Evolutionary conservation across 495 filamentous ascomycete species (phyloP), one percentile per base, ranked within the genome.

Genomic region (Aspergillus taichungensis): DNA sequence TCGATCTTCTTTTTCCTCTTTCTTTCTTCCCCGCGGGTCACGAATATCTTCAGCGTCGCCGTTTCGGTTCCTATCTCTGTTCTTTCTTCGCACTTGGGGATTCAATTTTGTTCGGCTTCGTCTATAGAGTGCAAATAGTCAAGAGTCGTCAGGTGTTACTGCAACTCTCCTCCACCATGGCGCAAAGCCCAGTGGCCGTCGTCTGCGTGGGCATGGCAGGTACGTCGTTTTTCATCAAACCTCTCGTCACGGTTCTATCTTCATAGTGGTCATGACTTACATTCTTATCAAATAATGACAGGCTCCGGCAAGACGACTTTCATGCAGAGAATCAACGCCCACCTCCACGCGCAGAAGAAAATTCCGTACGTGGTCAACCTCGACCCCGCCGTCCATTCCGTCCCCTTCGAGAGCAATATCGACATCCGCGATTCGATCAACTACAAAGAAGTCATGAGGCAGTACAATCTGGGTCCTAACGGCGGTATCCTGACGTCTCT

Each of bases 371-470:
- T 97, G 35, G 80, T 99, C 48, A 99, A 99, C 65, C 84, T 99
- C 36, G 92, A 99, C 63, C 92, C 92, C 6, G 92, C 94, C 32
- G 91, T 99, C 28, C 79, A 84, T 46, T 85, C 80, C 46, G 83
- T 96, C n/a, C 94, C 92, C n/a, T 99, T 96, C 64, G 88, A 94
- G 47, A 80, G 80, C 68, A 97, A 99, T 66, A 96, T 99, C 71
- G 92, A 99, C 64, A 99, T 99, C 56, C 88, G 94, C 47, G 94
- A 99, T 66, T 89, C 84, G 27, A 88, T 99, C 58, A 95, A 99
- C 70, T 99, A 99, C 76, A 94, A 95, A 63, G 91, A 99, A 64
- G 92, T 99, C 50, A 99, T 99, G 92, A 88, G 87, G 63, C 87
- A 95, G 60, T 97, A 97, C 74, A 95, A 95, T 56, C 79, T 99